Base-by-base conservation (phyloP, 805 yeast species). In the Suhomyces kilbournensis region DNA sequence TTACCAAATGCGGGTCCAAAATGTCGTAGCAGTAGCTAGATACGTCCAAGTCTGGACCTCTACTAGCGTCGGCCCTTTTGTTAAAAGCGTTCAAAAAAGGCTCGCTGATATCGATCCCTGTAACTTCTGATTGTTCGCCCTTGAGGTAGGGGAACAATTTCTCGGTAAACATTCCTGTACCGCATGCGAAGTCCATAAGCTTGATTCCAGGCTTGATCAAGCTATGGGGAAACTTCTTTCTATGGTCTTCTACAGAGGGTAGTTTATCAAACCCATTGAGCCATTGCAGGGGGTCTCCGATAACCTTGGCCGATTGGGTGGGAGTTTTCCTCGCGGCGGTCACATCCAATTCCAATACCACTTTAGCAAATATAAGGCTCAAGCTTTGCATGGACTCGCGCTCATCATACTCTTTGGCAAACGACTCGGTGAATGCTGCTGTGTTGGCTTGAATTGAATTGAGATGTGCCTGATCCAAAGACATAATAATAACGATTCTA, bases 141-240 rank as follows among this genome's bases (percentile, higher is more conserved):
- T 9, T 45, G 17, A 73, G 51, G 51, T 67, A 67, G 3, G 72
- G 73, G 5, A 63, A 64, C 22, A 74, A 47, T n/a, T 60, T 61
- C 48, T 61, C 56, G 2, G 72, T 66, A 15, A 74, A 62, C 7
- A 71, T 51, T 0, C 79, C 80, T 1, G 77, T 67, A 3, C 80
- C 80, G 53, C 78, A 75, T 0, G 78, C 79, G 59, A 76, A 75
- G 55, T 76, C 79, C 45, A 76, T 48, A 6, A 71, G 39, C 34
- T 52, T 64, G 47, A 57, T 54, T 6, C 63, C 65, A 2, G 64
- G 65, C 46, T 53, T 58, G 53, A 66, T 54, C 32, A 60, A 44
- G 12, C 60, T 22, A 15, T 55, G 40, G 3, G 63, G 60, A 38
- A 44, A 47, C 12, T 50, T 23, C 3, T 34, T 20, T 2, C 44